These are phyloP conservation scores for Fusarium duplospermum DNA, from an alignment of 2,329 filamentous ascomycete genomes.

Conservation along the genomic window DNA sequence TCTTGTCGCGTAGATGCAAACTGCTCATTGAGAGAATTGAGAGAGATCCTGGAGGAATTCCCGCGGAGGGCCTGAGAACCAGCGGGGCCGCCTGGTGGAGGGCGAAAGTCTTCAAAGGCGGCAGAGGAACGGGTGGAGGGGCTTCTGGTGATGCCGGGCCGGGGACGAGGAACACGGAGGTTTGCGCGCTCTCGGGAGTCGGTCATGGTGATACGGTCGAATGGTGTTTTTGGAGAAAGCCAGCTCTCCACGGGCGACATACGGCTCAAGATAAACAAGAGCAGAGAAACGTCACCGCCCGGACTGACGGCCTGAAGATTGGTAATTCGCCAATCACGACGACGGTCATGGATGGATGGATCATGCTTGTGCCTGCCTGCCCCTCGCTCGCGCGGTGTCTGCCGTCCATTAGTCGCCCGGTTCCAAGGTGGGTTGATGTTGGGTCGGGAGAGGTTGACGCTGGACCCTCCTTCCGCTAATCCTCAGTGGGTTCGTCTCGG, in stretches of 20 bases:
- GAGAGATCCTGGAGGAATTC: constrained; percentile 58
- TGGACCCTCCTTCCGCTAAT: neutral
- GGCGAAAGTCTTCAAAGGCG: constrained; percentile 37
- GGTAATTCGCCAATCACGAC: constrained; percentile 41
- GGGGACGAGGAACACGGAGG: constrained; percentile 45
- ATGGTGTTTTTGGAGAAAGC: constrained; percentile 11
- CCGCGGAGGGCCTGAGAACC: constrained; percentile 47
- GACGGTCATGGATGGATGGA: constrained; percentile 25
- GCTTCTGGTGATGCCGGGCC: constrained; percentile 34
- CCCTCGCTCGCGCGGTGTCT: constrained; percentile 29
- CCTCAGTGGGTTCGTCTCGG: constrained; percentile 4
- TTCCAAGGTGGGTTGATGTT: constrained; percentile 29
- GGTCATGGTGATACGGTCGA: constrained; percentile 37
- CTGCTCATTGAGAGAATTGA: constrained; percentile 60
- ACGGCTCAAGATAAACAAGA: neutral
- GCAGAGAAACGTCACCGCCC: constrained; percentile 27
- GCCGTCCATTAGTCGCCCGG: constrained; percentile 11
- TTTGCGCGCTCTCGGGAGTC: constrained; percentile 41
- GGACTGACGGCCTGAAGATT: constrained; percentile 10
- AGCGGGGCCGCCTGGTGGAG: constrained; percentile 24
- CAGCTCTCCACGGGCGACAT: constrained; percentile 5
- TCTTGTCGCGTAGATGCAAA: constrained; percentile 60
- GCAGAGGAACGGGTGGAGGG: constrained; percentile 43
- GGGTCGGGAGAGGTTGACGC: constrained; percentile 1
- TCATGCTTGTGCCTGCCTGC: constrained; percentile 11